Evolutionary conservation across 2,329 filamentous ascomycete genomes (phyloP), one percentile per base, ranked within the genome.

Genomic region (Pochonia chlamydosporia): DNA sequence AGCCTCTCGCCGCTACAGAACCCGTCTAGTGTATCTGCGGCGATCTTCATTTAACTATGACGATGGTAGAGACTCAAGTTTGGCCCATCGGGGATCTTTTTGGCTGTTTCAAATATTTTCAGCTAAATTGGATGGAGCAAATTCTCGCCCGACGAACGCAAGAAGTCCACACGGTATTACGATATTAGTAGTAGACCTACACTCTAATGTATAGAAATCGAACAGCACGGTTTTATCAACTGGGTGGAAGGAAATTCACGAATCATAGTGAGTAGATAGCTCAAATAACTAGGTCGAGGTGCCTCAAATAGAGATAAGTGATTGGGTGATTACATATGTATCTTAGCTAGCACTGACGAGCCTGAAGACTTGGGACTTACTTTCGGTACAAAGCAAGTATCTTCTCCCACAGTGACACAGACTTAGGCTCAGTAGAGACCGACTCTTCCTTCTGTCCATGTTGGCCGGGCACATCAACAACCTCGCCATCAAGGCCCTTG

Each of bases 401-500:
- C 28, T 31, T 31, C 28, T 31, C 9, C 28, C 28, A 31, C 28
- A 31, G 28, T 14, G 28, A 31, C 14, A 14, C 28, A 14, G 28
- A 31, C 28, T 31, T 14, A 31, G 28, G 28, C 28, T 31, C 9
- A 31, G 28, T 31, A 31, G 28, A 8, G 14, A 31, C 28, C 14
- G 28, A 9, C 8, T 31, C 28, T 31, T 14, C 28, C 28, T 31
- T 31, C 28, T 31, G 9, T 31, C 28, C 28, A 31, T 31, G 28
- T 31, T 31, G 28, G 28, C 28, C 28, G 9, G 60, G 57, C 3
- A 61, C 53, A 43, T 57, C 51, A 2, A 63, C 54, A 6, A 40
- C 9, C 45, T 62, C 56, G 3, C 62, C 62, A 43, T 63, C 62
- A 1, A 64, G 58, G 45, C 61, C 62, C 24, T 48, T 64, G 52